phyloP scores from a whole-genome alignment of 2,329 filamentous ascomycete genomes.

The Clonostachys byssicola region DNA sequence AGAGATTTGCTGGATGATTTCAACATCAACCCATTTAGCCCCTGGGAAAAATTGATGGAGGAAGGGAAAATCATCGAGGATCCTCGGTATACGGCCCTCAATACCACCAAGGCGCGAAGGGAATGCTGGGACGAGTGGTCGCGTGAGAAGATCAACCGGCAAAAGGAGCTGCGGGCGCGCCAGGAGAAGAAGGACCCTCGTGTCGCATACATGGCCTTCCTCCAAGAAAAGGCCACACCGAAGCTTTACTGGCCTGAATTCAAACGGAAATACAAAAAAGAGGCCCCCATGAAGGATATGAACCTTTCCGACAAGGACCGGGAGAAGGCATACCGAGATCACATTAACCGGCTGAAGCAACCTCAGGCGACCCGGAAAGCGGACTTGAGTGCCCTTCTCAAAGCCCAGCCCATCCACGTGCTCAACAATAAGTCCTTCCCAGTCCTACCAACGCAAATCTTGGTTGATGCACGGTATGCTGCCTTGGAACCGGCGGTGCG shows the following conservation, averaged over 20 bases:
- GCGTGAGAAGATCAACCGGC: slow-evolving; percentile 65
- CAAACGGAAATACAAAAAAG: slow-evolving; percentile 82
- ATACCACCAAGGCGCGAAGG: slow-evolving; percentile 75
- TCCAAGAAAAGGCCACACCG: slow-evolving; percentile 77
- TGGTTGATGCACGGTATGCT: slow-evolving; percentile 67
- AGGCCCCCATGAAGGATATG: slow-evolving; percentile 73
- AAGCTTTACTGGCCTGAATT: slow-evolving; percentile 99
- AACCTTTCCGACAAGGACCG: slow-evolving; percentile 70
- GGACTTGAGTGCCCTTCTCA: slow-evolving; percentile 64
- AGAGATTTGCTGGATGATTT: slow-evolving; percentile 82
- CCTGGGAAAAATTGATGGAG: slow-evolving; percentile 88
- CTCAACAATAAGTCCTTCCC: slow-evolving; percentile 58
- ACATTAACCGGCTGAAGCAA: slow-evolving; percentile 63
- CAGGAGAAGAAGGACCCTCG: slow-evolving; percentile 79
- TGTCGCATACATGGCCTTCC: slow-evolving; percentile 76
- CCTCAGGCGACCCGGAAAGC: slow-evolving; percentile 62
- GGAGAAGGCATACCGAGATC: slow-evolving; percentile 76
- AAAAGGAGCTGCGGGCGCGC: slow-evolving; percentile 68
- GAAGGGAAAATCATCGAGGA: slow-evolving; percentile 81
- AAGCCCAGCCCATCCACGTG: slow-evolving; percentile 48
- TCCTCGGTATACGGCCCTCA: slow-evolving; percentile 76
- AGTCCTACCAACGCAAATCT: slow-evolving; percentile 56
- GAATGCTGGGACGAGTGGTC: slow-evolving; percentile 86
- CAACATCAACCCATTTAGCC: slow-evolving; percentile 78
- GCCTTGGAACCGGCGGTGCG: slow-evolving; percentile 57